Evolutionary conservation across 371 early-diverging fungal species (phyloP).

Genomic region (Rhizopus delemar): DNA sequence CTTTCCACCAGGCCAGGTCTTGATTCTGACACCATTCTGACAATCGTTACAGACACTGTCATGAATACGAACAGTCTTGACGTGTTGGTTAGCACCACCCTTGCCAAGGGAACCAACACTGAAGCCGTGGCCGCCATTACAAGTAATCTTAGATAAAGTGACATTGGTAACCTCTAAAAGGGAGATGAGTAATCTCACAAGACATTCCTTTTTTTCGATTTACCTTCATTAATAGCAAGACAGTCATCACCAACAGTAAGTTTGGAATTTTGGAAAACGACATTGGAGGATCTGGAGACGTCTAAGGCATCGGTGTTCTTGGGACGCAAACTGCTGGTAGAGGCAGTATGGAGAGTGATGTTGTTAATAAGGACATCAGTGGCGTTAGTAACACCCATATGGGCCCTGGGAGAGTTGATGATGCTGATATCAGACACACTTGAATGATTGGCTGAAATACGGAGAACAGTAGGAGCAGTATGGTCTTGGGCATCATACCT

Average conservation of each 20-base stretch:
- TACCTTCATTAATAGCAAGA: slow-evolving; percentile 32
- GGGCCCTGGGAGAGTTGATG: slow-evolving; percentile 32
- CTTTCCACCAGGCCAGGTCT: slow-evolving; percentile 41
- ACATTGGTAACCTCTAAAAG: slow-evolving; percentile 21
- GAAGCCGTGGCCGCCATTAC: slow-evolving; percentile 39
- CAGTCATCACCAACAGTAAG: slow-evolving; percentile 39
- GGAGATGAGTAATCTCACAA: too few species aligned
- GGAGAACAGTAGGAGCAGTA: slow-evolving; percentile 35
- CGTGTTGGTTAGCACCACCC: slow-evolving; percentile 25
- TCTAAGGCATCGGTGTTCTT: slow-evolving; percentile 43
- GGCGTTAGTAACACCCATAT: slow-evolving; percentile 30
- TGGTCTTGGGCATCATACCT: slow-evolving; percentile 23
- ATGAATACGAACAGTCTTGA: slow-evolving; percentile 23
- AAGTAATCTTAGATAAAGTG: slow-evolving; percentile 27
- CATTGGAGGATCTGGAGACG: slow-evolving; percentile 28
- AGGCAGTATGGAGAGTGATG: slow-evolving; percentile 28
- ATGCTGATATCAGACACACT: slow-evolving; percentile 33
- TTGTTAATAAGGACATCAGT: slow-evolving; percentile 25
- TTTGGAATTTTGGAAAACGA: slow-evolving; percentile 22
- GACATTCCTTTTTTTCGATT: too few species aligned
- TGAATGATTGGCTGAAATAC: slow-evolving; percentile 29
- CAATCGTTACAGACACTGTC: slow-evolving; percentile 33
- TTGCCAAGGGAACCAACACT: slow-evolving; percentile 43
- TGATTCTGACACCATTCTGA: slow-evolving; percentile 44
- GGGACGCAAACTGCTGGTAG: slow-evolving; percentile 19